Conservation (phyloP, 192 early-diverging fungal species). For the Coemansia sp. region DNA sequence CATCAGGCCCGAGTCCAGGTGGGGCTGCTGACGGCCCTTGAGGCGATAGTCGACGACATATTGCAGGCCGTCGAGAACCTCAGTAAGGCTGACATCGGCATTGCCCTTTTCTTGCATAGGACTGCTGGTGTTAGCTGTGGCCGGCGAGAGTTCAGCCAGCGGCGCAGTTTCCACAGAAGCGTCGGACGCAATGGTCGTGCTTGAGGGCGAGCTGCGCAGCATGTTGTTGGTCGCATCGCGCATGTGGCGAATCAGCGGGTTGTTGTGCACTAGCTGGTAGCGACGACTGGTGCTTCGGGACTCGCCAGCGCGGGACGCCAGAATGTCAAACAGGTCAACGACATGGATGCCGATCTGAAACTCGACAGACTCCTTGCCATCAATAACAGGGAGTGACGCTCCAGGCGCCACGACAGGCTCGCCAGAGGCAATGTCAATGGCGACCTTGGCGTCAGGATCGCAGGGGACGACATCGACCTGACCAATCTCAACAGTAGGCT, state of each 20-base stretch:
- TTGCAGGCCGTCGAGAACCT: slow-evolving; percentile 86
- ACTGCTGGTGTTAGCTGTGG: background rate
- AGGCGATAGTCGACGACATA: slow-evolving; percentile 96
- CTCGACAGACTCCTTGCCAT: slow-evolving; percentile 70
- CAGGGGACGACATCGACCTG: background rate
- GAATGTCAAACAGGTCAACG: slow-evolving; percentile 82
- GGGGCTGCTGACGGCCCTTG: slow-evolving; percentile 80
- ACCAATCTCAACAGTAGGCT: slow-evolving; percentile 1
- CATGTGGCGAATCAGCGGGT: slow-evolving; percentile 44
- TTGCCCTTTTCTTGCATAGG: slow-evolving; percentile 11
- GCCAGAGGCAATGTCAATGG: slow-evolving; percentile 2
- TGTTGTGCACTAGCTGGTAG: slow-evolving; percentile 52
- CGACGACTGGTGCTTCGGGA: slow-evolving; percentile 21
- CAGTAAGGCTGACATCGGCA: slow-evolving; percentile 50
- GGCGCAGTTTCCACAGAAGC: background rate
- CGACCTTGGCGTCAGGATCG: background rate
- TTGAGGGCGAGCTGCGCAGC: slow-evolving; percentile 50
- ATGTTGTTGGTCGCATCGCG: slow-evolving; percentile 45
- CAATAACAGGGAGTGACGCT: slow-evolving; percentile 31
- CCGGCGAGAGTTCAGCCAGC: background rate
- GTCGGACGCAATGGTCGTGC: slow-evolving; percentile 33
- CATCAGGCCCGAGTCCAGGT: slow-evolving; percentile 85
- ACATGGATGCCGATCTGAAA: slow-evolving; percentile 70
- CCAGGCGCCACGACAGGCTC: slow-evolving; percentile 27
- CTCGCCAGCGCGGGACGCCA: slow-evolving; percentile 37